Conservation (phyloP, 331 rosid genomes). For the Cydonia oblonga region DNA sequence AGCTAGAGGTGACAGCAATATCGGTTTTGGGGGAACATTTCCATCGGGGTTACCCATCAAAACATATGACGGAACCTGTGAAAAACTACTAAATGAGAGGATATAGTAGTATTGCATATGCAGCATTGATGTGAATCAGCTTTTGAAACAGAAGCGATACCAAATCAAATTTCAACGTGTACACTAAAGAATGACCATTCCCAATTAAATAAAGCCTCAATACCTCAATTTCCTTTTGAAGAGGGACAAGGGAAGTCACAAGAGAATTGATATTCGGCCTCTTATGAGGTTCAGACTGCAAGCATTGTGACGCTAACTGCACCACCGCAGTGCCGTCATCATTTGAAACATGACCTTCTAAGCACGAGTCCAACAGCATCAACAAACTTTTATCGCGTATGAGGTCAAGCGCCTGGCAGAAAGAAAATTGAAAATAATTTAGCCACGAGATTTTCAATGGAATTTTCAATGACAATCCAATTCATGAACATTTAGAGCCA, state of each 20-base stretch:
- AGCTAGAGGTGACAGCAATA: conserved; percentile 61
- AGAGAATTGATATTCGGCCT: conserved; percentile 87
- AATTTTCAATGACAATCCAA: not conserved
- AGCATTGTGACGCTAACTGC: conserved; percentile 75
- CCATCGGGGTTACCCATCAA: conserved; percentile 66
- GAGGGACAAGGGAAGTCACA: conserved; percentile 57
- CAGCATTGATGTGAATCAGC: not conserved
- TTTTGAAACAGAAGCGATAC: conserved; percentile 1
- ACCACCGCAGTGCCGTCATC: conserved; percentile 82
- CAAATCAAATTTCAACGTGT: conserved; percentile 14
- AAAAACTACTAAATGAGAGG: conserved; percentile 19
- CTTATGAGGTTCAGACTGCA: conserved; percentile 82
- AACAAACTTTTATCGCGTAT: conserved; percentile 62
- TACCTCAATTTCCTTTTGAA: conserved; percentile 80
- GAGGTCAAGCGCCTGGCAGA: conserved; percentile 75
- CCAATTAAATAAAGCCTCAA: no score
- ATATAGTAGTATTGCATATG: not conserved
- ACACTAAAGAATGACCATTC: no score
- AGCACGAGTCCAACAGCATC: conserved; percentile 79
- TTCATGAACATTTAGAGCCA: not conserved
- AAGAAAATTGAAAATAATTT: conserved; percentile 8
- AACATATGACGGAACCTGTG: conserved; percentile 58
- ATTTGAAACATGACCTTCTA: conserved; percentile 77
- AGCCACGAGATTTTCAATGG: not conserved
- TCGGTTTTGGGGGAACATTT: conserved; percentile 44